These are phyloP conservation scores for Diaporthe sp. DNA, from an alignment of 2,329 filamentous ascomycete genomes.

Conservation along the genomic window DNA sequence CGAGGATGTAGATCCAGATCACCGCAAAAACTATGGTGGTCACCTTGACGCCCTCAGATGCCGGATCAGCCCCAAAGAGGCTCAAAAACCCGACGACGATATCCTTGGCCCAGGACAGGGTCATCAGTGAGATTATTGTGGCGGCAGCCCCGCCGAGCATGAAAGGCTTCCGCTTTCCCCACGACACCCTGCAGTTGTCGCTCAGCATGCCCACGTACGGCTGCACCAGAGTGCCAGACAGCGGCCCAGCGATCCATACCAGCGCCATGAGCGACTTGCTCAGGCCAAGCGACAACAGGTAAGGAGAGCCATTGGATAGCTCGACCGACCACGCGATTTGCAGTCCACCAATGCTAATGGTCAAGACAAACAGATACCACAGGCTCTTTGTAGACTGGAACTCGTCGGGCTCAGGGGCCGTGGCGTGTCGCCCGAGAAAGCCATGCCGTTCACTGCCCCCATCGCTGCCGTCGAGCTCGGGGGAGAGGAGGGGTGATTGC, in stretches of 20 bases:
- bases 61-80: constrained; percentile 78
- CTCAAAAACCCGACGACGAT: constrained; percentile 77
- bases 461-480: constrained; percentile 50
- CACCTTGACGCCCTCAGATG: constrained; percentile 74
- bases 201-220: constrained; percentile 87
- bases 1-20: constrained; percentile 88
- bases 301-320: constrained; percentile 91
- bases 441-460: constrained; percentile 49
- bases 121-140: constrained; percentile 77
- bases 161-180: constrained; percentile 86
- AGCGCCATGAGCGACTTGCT: constrained; percentile 87
- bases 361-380: constrained; percentile 89
- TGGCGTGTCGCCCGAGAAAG: constrained; percentile 48
- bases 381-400: constrained; percentile 81
- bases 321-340: constrained; percentile 98
- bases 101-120: constrained; percentile 81
- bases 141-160: constrained; percentile 79
- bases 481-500: constrained; percentile 64
- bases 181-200: constrained; percentile 80
- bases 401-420: constrained; percentile 56
- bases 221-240: constrained; percentile 84
- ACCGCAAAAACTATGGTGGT: constrained; percentile 84
- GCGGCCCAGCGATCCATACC: constrained; percentile 86
- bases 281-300: constrained; percentile 83
- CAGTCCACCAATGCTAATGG: constrained; percentile 87